phyloP scores from a whole-genome alignment of 441 rosid species.

The Biscutella laevigata region DNA sequence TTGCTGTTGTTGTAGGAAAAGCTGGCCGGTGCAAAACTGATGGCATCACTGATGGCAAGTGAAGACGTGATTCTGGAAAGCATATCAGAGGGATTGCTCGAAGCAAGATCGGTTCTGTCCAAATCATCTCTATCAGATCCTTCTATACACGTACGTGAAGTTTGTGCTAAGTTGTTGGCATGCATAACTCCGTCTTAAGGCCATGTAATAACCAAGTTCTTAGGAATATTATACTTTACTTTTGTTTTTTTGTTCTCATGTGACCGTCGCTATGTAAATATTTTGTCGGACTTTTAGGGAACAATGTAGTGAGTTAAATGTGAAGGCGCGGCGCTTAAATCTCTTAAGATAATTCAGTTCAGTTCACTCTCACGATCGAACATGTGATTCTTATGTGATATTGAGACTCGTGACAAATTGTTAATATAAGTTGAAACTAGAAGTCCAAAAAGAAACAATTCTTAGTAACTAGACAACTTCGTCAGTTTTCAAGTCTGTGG shows the following conservation, averaged over 20 bases:
- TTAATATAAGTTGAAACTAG: too few species aligned
- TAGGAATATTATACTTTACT: neutral
- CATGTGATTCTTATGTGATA: slow-evolving; percentile 26
- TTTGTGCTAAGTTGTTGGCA: slow-evolving; percentile 54
- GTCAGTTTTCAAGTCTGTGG: slow-evolving; percentile 7
- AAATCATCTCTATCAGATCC: slow-evolving; percentile 46
- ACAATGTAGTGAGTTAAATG: slow-evolving; percentile 13
- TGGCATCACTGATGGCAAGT: slow-evolving; percentile 79
- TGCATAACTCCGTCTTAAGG: slow-evolving; percentile 42
- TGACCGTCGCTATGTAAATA: slow-evolving; percentile 6
- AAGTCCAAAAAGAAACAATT: slow-evolving; percentile 7
- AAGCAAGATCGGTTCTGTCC: slow-evolving; percentile 61
- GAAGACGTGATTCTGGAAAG: slow-evolving; percentile 61
- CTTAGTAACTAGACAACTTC: slow-evolving; percentile 12
- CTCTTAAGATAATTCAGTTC: neutral
- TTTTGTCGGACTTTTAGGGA: neutral
- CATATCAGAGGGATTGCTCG: slow-evolving; percentile 62
- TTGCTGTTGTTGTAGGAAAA: slow-evolving; percentile 49
- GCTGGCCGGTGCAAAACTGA: slow-evolving; percentile 74
- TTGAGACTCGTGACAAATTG: slow-evolving; percentile 24
- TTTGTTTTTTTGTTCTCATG: neutral
- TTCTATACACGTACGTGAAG: slow-evolving; percentile 40
- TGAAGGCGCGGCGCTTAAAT: slow-evolving; percentile 27
- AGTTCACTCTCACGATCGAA: slow-evolving; percentile 9
- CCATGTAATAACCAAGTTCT: too few species aligned